Conservation (phyloP, 192 early-diverging fungal genomes). For the Dimargaris verticillata region DNA sequence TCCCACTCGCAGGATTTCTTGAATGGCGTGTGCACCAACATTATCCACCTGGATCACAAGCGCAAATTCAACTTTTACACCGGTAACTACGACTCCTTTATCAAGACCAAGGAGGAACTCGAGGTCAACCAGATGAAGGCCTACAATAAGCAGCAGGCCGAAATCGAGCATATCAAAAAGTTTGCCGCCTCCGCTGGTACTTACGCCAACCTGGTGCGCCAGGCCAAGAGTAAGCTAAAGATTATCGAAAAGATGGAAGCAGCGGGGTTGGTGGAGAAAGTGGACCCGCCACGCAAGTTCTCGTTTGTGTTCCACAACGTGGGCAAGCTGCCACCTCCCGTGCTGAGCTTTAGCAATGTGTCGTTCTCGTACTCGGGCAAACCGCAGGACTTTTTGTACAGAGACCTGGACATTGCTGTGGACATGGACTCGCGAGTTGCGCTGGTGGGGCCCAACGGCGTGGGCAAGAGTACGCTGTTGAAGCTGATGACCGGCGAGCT, state of each 20-base stretch:
- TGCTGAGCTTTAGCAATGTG: conserved; percentile 83
- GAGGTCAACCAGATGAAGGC: conserved; percentile 99
- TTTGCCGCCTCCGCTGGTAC: conserved; percentile 99
- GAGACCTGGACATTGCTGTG: conserved; percentile 77
- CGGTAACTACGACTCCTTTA: conserved; percentile 94
- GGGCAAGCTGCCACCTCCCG: conserved; percentile 84
- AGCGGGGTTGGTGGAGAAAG: conserved; percentile 91
- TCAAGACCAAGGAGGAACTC: conserved; percentile 86
- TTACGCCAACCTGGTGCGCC: conserved; percentile 94
- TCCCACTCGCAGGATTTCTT: conserved; percentile 95
- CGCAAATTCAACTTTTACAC: conserved; percentile 82
- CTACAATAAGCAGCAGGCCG: conserved; percentile 96
- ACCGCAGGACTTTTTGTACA: conserved; percentile 70
- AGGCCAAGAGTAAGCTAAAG: conserved; percentile 98
- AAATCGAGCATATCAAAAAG: conserved; percentile 97
- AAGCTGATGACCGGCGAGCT: conserved; percentile 93
- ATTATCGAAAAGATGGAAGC: conserved; percentile 99
- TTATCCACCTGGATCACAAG: conserved; percentile 82
- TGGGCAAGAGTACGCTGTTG: conserved; percentile 89
- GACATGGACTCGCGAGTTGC: conserved; percentile 99
- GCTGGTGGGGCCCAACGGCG: conserved; percentile 90
- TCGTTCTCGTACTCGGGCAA: conserved; percentile 83
- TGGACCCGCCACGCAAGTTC: conserved; percentile 55
- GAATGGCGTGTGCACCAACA: conserved; percentile 91
- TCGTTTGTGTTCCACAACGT: conserved; percentile 78